phyloP scores from a whole-genome alignment of 108 stramenopile species.

The Thalassiosira profunda region DNA sequence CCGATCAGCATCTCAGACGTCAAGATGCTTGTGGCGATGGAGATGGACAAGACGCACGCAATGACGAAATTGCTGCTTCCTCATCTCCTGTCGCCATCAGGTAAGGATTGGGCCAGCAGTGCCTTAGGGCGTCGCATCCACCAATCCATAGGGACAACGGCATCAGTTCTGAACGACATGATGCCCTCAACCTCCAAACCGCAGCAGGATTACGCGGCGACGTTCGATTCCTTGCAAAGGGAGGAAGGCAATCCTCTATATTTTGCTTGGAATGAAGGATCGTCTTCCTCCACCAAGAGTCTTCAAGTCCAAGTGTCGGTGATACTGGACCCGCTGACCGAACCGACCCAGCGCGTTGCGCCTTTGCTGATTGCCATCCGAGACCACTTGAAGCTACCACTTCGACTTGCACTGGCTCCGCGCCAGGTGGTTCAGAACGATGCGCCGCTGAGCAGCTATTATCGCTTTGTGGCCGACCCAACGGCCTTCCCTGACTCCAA shows the following conservation, averaged over 20 bases:
- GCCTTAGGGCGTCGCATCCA: conserved; percentile 9
- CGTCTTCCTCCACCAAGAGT: conserved; percentile 13
- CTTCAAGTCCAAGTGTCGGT: conserved; percentile 64
- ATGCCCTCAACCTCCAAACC: conserved; percentile 28
- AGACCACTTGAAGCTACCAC: conserved; percentile 74
- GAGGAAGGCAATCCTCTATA: conserved; percentile 54
- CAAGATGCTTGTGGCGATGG: conserved; percentile 61
- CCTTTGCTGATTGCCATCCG: conserved; percentile 80
- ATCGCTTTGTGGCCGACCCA: conserved; percentile 93
- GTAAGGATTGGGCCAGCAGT: not conserved
- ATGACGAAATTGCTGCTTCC: conserved; percentile 52
- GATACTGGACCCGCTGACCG: conserved; percentile 89
- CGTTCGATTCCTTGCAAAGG: conserved; percentile 10
- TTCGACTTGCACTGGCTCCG: conserved; percentile 77
- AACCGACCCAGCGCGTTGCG: conserved; percentile 89
- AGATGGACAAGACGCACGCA: conserved; percentile 46
- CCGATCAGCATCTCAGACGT: conserved; percentile 56
- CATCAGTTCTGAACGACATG: conserved; percentile 21
- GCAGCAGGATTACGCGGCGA: conserved; percentile 5
- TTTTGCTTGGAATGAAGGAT: conserved; percentile 63
- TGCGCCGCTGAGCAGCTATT: conserved; percentile 93
- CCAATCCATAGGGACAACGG: conserved; percentile 32
- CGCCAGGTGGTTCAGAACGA: conserved; percentile 60
- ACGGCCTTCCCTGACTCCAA: conserved; percentile 37
- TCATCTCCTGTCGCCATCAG: conserved; percentile 26